These are phyloP conservation scores for Phylloporus scabripes DNA, from an alignment of 768 basidiomycete genomes.

Conservation along the genomic window DNA sequence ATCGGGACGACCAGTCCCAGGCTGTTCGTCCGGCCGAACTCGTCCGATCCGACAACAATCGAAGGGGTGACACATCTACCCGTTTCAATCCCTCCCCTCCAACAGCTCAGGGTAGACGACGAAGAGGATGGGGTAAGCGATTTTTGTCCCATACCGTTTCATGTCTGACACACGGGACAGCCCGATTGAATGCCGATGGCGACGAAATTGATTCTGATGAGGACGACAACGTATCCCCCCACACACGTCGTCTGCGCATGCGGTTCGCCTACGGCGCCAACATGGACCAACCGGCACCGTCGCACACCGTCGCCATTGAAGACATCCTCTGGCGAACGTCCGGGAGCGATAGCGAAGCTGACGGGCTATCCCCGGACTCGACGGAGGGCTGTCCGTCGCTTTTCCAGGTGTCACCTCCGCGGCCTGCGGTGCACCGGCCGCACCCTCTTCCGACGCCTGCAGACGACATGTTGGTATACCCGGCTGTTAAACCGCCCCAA, in stretches of 20 bases:
- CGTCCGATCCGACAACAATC: constrained; percentile 1
- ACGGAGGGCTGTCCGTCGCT: constrained; percentile 15
- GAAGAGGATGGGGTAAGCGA: constrained; percentile 31
- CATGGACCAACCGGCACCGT: constrained; percentile 26
- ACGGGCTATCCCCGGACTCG: constrained; percentile 15
- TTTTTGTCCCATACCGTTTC: neutral
- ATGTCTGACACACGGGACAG: constrained; percentile 21
- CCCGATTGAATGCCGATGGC: constrained; percentile 45
- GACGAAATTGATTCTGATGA: constrained; percentile 60
- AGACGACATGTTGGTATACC: constrained; percentile 42
- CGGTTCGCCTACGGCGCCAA: constrained; percentile 21
- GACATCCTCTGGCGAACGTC: constrained; percentile 22
- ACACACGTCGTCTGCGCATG: constrained; percentile 45
- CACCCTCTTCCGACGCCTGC: constrained; percentile 55
- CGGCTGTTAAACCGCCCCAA: constrained; percentile 7
- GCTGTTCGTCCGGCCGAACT: constrained; percentile 9
- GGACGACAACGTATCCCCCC: constrained; percentile 48
- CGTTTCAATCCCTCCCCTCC: constrained; percentile 11
- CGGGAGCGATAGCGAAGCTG: constrained; percentile 21
- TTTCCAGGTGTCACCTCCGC: constrained; percentile 12
- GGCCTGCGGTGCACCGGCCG: constrained; percentile 15
- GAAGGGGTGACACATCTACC: constrained; percentile 7
- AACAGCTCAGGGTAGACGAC: constrained; percentile 21
- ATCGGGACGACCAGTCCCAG: constrained; percentile 17
- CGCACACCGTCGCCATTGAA: constrained; percentile 25